Evolutionary conservation across 1,139 yeast species (phyloP).

Genomic region (Suzukiozyma palmioleophila): DNA sequence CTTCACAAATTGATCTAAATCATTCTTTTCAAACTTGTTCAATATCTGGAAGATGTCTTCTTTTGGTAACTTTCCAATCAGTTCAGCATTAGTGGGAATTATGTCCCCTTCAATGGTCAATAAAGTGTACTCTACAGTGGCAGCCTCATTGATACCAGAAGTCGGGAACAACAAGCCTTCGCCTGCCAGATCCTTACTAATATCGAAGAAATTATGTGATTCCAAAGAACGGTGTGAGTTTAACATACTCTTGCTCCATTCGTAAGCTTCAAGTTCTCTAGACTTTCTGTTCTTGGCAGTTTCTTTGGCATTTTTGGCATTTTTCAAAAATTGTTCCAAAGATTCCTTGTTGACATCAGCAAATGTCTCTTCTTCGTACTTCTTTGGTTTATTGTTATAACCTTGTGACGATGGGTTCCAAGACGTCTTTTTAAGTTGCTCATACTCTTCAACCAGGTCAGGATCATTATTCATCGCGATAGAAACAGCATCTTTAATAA

Average conservation of each 20-base stretch:
- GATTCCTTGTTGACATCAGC: constrained; percentile 13
- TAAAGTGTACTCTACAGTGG: constrained; percentile 36
- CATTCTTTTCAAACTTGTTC: constrained; percentile 30
- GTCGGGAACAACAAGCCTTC: constrained; percentile 11
- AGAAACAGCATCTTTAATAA: constrained; percentile 20
- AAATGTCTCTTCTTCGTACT: neutral
- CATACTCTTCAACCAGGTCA: constrained; percentile 6
- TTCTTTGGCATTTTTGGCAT: constrained; percentile 38
- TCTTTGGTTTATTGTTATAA: neutral
- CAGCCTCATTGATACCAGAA: constrained; percentile 8
- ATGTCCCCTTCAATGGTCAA: constrained; percentile 41
- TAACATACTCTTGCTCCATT: constrained; percentile 41
- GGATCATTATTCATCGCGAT: constrained; percentile 13
- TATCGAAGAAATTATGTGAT: constrained; percentile 48
- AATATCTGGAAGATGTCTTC: constrained; percentile 47
- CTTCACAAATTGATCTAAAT: constrained; percentile 19
- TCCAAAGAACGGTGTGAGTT: constrained; percentile 38
- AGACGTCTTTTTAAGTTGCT: constrained; percentile 2
- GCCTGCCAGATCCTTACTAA: constrained; percentile 13
- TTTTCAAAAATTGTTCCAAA: constrained; percentile 37
- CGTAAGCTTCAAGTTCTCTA: constrained; percentile 49
- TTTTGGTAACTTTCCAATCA: constrained; percentile 32
- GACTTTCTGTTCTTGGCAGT: constrained; percentile 39
- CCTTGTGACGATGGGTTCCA: neutral
- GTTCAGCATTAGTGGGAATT: constrained; percentile 33